A percentile compares a stretch with the other conserved stretches of the same genome.
Conservation (phyloP, 176 grass and related monocot species). For the Eleusine indica region DNA sequence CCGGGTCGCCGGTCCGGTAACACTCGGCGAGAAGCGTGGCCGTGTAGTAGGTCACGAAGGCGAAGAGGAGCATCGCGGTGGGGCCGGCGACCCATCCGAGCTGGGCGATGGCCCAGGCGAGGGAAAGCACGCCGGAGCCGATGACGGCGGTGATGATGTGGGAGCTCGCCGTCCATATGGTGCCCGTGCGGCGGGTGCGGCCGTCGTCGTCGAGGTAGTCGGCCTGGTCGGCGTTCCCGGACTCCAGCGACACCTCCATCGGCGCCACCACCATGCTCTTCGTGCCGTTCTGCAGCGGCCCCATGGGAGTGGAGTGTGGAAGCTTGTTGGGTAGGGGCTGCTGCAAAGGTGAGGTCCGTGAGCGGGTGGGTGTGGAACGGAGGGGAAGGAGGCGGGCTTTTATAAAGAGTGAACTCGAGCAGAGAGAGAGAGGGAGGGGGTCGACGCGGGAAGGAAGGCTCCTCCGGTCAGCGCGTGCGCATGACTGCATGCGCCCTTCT, state of each 20-base stretch:
- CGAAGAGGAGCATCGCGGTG: conserved; percentile 80
- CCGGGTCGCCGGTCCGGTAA: conserved; percentile 70
- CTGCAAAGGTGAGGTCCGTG: too few relatives aligned
- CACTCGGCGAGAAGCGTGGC: conserved; percentile 79
- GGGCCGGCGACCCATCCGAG: conserved; percentile 88
- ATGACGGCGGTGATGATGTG: conserved; percentile 95
- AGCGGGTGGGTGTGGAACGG: too few relatives aligned
- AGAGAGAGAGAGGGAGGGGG: too few relatives aligned
- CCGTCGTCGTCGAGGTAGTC: conserved; percentile 75
- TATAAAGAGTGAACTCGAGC: too few relatives aligned
- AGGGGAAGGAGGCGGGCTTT: too few relatives aligned
- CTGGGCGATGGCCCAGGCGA: conserved; percentile 87
- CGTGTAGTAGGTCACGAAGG: conserved; percentile 85
- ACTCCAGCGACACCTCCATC: conserved; percentile 53
- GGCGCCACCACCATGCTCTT: neutral
- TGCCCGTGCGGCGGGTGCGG: conserved; percentile 37
- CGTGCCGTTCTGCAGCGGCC: too few relatives aligned
- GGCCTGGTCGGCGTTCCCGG: conserved; percentile 27
- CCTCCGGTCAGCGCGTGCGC: too few relatives aligned
- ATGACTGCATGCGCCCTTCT: too few relatives aligned
- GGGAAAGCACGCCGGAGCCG: conserved; percentile 81
- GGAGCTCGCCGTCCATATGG: conserved; percentile 75
- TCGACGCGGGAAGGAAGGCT: too few relatives aligned
- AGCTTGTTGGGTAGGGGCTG: too few relatives aligned
- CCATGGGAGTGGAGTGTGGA: too few relatives aligned